Evolutionary conservation across 257 asterid genomes (phyloP).

Genomic region (Solanum clarkiae): DNA sequence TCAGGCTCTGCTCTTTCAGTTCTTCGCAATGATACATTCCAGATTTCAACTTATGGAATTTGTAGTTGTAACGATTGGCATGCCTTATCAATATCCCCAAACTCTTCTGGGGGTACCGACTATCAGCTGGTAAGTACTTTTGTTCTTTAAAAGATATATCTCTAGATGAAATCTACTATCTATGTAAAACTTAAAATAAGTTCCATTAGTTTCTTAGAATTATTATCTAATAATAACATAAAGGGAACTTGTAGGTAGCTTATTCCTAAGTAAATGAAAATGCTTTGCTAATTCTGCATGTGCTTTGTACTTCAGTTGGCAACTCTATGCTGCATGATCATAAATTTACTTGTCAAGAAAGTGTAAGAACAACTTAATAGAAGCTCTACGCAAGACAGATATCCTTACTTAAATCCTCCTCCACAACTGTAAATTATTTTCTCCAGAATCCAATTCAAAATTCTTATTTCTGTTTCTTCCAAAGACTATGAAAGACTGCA

Average conservation of each 20-base stretch:
- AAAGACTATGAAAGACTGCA: background rate
- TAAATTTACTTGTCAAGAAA: background rate
- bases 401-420: background rate
- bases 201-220: background rate
- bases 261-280: background rate
- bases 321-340: background rate
- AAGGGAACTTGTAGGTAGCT: background rate
- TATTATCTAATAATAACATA: background rate
- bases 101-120: constrained; percentile 20
- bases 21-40: constrained; percentile 3
- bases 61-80: constrained; percentile 19
- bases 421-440: background rate
- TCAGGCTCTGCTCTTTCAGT: background rate
- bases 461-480: background rate
- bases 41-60: constrained; percentile 19
- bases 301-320: background rate
- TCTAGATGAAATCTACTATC: background rate
- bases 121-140: constrained; percentile 20
- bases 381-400: background rate
- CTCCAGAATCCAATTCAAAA: background rate
- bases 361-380: background rate
- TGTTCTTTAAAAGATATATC: background rate
- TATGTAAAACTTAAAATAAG: background rate
- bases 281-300: background rate
- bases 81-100: constrained; percentile 22